These are phyloP conservation scores for Litchi chinensis DNA, from an alignment of 345 rosid genomes.

Conservation along the genomic window DNA sequence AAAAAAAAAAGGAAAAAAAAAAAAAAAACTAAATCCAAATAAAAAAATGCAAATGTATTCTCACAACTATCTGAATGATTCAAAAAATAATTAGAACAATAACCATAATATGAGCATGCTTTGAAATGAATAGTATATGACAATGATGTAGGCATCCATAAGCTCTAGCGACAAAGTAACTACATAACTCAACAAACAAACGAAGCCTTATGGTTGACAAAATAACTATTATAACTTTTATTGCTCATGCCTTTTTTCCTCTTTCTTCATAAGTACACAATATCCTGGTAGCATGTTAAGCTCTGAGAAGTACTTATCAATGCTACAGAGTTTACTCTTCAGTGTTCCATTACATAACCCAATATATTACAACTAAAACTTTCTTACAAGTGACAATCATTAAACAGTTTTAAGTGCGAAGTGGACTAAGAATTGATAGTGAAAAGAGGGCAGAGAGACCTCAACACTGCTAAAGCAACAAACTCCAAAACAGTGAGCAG, in stretches of 20 bases:
- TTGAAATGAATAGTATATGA: background rate
- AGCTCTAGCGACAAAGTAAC: background rate
- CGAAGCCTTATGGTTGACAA: background rate
- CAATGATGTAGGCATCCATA: background rate
- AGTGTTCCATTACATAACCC: background rate
- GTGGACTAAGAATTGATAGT: background rate
- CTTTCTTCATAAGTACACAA: background rate
- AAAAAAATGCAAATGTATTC: background rate
- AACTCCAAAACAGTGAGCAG: background rate
- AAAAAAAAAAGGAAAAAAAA: no score
- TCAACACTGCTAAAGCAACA: background rate
- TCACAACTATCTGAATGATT: background rate
- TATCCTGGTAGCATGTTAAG: background rate
- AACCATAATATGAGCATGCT: background rate
- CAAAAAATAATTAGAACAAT: background rate
- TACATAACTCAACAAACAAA: background rate
- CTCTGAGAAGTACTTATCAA: background rate
- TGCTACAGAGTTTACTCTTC: background rate
- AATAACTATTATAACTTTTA: background rate
- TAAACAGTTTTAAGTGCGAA: background rate
- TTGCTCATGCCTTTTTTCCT: background rate
- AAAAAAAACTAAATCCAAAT: background rate
- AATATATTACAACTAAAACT: background rate
- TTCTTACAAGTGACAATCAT: background rate
- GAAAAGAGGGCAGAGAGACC: conserved; percentile 6